A percentile compares a stretch with the other conserved stretches of the same genome.
These are phyloP conservation scores for Boehmeria nivea DNA, from an alignment of 306 rosid species.

Conservation along the genomic window DNA sequence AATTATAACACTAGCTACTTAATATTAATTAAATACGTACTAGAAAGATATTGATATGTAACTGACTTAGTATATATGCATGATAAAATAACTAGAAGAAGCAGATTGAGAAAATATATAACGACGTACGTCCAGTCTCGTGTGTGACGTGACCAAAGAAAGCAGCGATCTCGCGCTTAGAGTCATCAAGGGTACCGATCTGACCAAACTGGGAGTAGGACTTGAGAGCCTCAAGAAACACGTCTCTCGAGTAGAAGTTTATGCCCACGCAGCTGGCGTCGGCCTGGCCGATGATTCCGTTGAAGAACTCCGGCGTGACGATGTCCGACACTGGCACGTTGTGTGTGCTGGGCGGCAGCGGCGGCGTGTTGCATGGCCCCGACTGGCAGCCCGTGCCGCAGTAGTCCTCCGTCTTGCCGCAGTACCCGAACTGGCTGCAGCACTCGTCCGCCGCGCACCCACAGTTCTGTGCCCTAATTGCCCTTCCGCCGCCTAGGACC, in stretches of 20 bases:
- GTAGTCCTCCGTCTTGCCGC: slow-evolving; percentile 39
- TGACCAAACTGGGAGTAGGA: slow-evolving; percentile 45
- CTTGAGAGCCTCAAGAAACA: slow-evolving; percentile 46
- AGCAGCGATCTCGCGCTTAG: slow-evolving; percentile 79
- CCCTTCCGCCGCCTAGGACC: background rate
- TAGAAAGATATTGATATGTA: too few species aligned
- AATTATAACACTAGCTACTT: too few species aligned
- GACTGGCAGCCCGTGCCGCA: slow-evolving; percentile 61
- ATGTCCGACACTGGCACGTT: slow-evolving; percentile 44
- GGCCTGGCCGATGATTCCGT: slow-evolving; percentile 41
- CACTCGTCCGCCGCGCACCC: slow-evolving; percentile 52
- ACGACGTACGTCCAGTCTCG: slow-evolving; percentile 64
- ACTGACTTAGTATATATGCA: too few species aligned
- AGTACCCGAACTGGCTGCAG: slow-evolving; percentile 60
- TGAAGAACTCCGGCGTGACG: slow-evolving; percentile 48
- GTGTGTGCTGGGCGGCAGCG: slow-evolving; percentile 13
- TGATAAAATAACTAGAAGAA: too few species aligned
- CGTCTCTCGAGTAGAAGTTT: slow-evolving; percentile 45
- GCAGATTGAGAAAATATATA: too few species aligned
- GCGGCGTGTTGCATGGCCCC: slow-evolving; percentile 45
- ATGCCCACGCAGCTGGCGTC: slow-evolving; percentile 49
- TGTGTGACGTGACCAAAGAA: slow-evolving; percentile 81
- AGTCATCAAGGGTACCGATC: slow-evolving; percentile 37
- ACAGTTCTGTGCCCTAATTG: slow-evolving; percentile 37
- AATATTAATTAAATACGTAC: too few species aligned